These are phyloP conservation scores for Alternaria hordeiaustralica DNA, from an alignment of 2,329 filamentous ascomycete species.

Conservation along the genomic window DNA sequence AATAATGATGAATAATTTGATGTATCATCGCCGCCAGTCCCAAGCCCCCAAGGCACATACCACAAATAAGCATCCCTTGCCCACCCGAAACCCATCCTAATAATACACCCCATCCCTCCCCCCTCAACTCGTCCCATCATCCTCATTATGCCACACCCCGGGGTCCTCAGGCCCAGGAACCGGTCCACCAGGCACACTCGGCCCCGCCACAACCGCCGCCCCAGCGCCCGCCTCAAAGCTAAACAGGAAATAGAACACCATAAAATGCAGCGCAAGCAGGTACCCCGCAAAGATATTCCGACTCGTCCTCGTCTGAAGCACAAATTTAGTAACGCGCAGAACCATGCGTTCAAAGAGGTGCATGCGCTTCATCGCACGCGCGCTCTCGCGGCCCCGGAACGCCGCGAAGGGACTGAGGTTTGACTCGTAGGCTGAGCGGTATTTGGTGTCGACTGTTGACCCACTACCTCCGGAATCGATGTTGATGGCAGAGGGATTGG, in stretches of 20 bases:
- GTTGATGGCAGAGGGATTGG: conserved; percentile 76
- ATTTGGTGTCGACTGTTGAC: conserved; percentile 66
- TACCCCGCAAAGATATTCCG: conserved; percentile 94
- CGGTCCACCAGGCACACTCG: conserved; percentile 30
- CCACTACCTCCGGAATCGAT: conserved; percentile 48
- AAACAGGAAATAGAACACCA: conserved; percentile 88
- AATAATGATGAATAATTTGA: not conserved
- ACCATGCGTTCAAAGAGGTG: conserved; percentile 87
- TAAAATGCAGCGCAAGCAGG: conserved; percentile 83
- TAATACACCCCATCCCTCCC: conserved; percentile 12
- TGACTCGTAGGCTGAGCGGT: conserved; percentile 90
- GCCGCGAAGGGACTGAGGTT: conserved; percentile 96
- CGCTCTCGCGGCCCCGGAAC: conserved; percentile 91
- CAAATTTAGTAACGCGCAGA: conserved; percentile 88
- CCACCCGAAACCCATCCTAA: not conserved
- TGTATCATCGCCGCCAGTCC: not conserved
- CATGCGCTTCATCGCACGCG: conserved; percentile 91
- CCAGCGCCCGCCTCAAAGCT: conserved; percentile 68
- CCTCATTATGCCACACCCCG: conserved; percentile 47
- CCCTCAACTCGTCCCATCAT: conserved; percentile 17
- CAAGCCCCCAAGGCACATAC: not conserved
- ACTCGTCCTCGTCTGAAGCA: conserved; percentile 87
- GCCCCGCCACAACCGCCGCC: conserved; percentile 38
- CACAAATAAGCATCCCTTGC: not conserved
- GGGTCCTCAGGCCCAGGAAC: conserved; percentile 22